A percentile compares a stretch with the other conserved stretches of the same genome.
phyloP scores from a whole-genome alignment of 2,329 filamentous ascomycete species.

The Colletotrichum tabaci region DNA sequence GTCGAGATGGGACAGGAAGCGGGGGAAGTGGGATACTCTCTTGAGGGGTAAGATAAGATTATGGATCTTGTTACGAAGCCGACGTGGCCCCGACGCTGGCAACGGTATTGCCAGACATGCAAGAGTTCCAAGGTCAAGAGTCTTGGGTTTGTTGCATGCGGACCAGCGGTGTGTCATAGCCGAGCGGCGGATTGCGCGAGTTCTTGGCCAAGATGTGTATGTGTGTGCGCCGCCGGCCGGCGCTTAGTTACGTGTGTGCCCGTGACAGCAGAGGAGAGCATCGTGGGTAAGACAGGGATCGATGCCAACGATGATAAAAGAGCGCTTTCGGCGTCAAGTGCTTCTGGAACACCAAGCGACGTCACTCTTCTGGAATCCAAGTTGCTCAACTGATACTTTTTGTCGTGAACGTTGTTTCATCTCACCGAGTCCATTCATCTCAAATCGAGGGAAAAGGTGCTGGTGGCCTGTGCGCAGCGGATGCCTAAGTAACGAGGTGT shows the following conservation, averaged over 20 bases:
- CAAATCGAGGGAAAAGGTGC: constrained; percentile 1
- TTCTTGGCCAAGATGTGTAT: constrained; percentile 25
- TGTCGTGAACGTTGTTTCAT: constrained; percentile 23
- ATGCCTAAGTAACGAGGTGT: constrained; percentile 41
- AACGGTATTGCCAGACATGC: constrained; percentile 13
- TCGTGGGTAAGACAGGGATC: background rate
- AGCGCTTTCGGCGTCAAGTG: background rate
- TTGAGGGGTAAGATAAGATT: constrained; percentile 55
- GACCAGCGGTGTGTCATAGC: constrained; percentile 39
- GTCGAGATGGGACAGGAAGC: constrained; percentile 73
- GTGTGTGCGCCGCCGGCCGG: background rate
- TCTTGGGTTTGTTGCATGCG: constrained; percentile 1
- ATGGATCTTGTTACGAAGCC: constrained; percentile 23
- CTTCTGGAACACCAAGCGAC: constrained; percentile 3
- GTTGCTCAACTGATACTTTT: background rate
- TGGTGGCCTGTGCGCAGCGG: constrained; percentile 29
- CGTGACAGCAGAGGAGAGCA: constrained; percentile 3
- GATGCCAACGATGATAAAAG: background rate
- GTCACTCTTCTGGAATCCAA: constrained; percentile 12
- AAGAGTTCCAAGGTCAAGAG: constrained; percentile 29
- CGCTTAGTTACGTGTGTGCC: constrained; percentile 17
- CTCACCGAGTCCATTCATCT: constrained; percentile 8
- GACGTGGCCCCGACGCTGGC: background rate
- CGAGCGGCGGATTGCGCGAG: constrained; percentile 31
- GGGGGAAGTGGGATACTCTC: constrained; percentile 75